Evolutionary conservation across 352 stramenopile species (phyloP), one percentile per base, ranked within the genome.

Genomic region (Plasmopara halstedii): DNA sequence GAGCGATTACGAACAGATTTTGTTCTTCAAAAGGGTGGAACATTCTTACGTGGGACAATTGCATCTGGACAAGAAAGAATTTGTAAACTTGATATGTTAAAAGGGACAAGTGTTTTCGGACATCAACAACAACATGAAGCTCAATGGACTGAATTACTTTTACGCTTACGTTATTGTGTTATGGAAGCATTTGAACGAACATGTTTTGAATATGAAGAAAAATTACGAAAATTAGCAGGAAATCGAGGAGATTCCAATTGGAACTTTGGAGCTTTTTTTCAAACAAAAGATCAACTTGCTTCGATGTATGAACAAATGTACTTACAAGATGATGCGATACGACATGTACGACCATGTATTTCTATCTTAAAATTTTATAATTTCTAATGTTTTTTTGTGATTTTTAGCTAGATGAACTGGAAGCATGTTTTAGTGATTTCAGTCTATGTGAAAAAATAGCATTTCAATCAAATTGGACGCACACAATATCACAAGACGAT

Each of bases 251-350:
- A 66, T 2, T 26, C 58, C 0, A 68, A 58, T 2, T 94, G 82
- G 82, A 64, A 94, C 43, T 89, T 89, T 57, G 67, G 77, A 17
- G 66, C 74, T 4, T 94, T 91, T 29, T 87, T 89, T 36, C 37
- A 84, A 10, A 74, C 78, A 4, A 93, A 93, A 43, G 82, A 93
- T 29, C 62, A 62, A 5, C 52, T 94, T 14, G 82, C 82, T 6
- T 56, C 88, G 43, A 85, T 89, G 73, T 94, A 91, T 47, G 77
- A 87, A 49, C 79, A 91, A 43, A 83, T 79, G 55, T 85, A 83
- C 57, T 45, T 94, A 4, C 70, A 87, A 7, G 82, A 94, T 40
- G 79, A 93, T 41, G 73, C 74, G 1, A 83, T 90, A 43, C 64
- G 81, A 42, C 78, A 93, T 45, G 81, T 93, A 74, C 20, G 70